phyloP scores from a whole-genome alignment of 2,329 filamentous ascomycete genomes.

The Aspergillus niger region DNA sequence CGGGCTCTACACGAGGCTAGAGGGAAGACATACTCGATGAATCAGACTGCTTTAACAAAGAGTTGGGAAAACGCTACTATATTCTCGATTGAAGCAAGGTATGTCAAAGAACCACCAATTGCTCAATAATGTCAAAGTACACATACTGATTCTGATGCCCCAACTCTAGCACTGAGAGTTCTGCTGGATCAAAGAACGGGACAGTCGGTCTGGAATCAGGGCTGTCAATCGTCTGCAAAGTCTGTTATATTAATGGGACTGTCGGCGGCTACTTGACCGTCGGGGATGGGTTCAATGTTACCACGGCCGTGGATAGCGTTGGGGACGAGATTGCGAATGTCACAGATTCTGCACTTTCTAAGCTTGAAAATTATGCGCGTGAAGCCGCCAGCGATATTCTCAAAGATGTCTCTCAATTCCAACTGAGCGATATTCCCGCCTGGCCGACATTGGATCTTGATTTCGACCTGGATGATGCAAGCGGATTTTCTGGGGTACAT shows the following conservation, averaged over 20 bases:
- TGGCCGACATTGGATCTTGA: slow-evolving; percentile 12
- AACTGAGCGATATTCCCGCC: slow-evolving; percentile 6
- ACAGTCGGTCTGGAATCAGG: not conserved
- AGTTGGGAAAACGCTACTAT: slow-evolving; percentile 10
- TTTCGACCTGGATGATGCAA: not conserved
- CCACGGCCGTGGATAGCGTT: not conserved
- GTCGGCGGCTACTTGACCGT: slow-evolving; percentile 4
- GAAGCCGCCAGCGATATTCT: not conserved
- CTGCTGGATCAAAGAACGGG: not conserved
- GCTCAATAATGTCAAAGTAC: not conserved
- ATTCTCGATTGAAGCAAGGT: slow-evolving; percentile 8
- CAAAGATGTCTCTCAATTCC: not conserved
- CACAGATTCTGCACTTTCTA: not conserved
- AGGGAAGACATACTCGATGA: not conserved
- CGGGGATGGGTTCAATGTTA: slow-evolving; percentile 1
- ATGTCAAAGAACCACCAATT: not conserved
- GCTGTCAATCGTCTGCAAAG: slow-evolving; percentile 4
- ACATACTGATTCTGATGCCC: not conserved
- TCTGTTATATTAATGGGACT: slow-evolving; percentile 13
- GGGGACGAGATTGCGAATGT: slow-evolving; percentile 5
- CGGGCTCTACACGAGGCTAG: not conserved
- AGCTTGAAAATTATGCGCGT: not conserved
- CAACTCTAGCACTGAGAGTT: not conserved
- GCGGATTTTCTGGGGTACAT: slow-evolving; percentile 1
- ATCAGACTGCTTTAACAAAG: slow-evolving; percentile 2